Base-by-base conservation (phyloP, 441 rosid species). In the Populus hybrid region DNA sequence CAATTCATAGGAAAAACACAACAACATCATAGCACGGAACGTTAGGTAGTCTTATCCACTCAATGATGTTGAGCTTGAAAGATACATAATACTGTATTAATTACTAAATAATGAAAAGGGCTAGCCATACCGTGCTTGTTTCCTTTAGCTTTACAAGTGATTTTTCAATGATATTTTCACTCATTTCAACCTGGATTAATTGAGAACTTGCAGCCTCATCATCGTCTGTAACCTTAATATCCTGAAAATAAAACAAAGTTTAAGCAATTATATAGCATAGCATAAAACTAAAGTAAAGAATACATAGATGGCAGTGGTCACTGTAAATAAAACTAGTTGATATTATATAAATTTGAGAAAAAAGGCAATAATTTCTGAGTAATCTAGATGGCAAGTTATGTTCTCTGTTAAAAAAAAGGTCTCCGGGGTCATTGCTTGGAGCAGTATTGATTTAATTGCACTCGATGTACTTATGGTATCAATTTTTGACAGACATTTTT, bases 111-210 rank as follows among this genome's bases (percentile, higher is more conserved):
- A 76, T 32, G 40, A 30, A 74, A 73, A 74, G 65, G 32, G 5
- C 46, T 70, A 80, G 73, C 65, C 88, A 78, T 92, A 97, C 99
- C 89, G 88, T 94, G 86, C 90, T 86, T 19, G 98, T 88, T 85
- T 88, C 91, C 86, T 92, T 97, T 67, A 94, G 88, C 84, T 97
- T 94, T 83, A 82, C 97, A 71, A 97, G 19, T 63, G 98, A 94
- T 79, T 89, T 94, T 79, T 81, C 92, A 75, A 97, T 89, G 80
- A 97, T 80, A 80, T 82, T 89, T 76, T 83, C 95, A 79, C 86
- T 93, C 90, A 89, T 97, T 85, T 82, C 85, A 82, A 82, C 79
- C 74, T 82, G 87, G 77, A 90, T 84, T 78, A 92, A 79, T 76
- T 83, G 88, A 79, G 83, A 74, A 79, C 80, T 84, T 83, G 87